Evolutionary conservation across 768 basidiomycete genomes (phyloP).

Genomic region (Pholiota microspora): DNA sequence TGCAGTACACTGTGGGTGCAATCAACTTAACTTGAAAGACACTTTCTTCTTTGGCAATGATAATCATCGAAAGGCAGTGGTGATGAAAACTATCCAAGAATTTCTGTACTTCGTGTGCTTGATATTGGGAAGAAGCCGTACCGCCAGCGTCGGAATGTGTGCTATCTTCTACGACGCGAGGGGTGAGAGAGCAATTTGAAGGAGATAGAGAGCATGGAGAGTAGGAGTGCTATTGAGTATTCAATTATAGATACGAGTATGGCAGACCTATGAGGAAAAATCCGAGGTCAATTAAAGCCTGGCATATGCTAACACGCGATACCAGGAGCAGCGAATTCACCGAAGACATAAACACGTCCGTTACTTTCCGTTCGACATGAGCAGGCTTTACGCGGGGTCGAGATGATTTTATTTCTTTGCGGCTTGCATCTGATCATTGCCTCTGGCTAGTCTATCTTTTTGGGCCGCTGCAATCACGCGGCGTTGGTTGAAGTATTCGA

Average conservation of each 20-base stretch:
- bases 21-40: not conserved
- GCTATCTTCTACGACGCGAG: no score
- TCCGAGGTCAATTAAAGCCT: not conserved
- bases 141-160: no score
- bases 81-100: not conserved
- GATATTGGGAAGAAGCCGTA: not conserved
- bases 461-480: slow-evolving; percentile 80
- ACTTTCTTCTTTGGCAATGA: not conserved
- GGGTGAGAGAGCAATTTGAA: not conserved
- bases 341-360: slow-evolving; percentile 5
- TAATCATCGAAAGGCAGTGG: not conserved
- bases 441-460: slow-evolving; percentile 61
- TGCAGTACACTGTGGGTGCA: no score
- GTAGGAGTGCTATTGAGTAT: not conserved
- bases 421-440: slow-evolving; percentile 33
- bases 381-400: not conserved
- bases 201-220: not conserved
- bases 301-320: not conserved
- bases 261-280: not conserved
- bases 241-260: not conserved
- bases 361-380: not conserved
- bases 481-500: slow-evolving; percentile 94
- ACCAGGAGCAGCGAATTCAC: slow-evolving; percentile 13
- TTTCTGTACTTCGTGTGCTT: not conserved
- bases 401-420: slow-evolving; percentile 22